A percentile compares a stretch with the other conserved stretches of the same genome.
Conservation (phyloP, 768 basidiomycete genomes). For the Exsudoporus frostii region DNA sequence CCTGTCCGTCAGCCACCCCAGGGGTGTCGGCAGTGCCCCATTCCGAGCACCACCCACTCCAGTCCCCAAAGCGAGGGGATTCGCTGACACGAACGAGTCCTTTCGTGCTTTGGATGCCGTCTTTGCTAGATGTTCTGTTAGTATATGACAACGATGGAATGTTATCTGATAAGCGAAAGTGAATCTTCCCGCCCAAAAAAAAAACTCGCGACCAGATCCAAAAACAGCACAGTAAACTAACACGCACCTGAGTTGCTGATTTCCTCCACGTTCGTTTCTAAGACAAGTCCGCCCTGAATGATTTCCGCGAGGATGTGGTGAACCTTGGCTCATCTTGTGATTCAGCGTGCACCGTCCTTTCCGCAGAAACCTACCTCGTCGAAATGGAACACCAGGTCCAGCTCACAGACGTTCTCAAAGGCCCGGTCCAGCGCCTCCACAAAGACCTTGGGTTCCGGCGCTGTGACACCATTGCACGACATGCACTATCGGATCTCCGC, state of each 20-base stretch:
- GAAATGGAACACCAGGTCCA: constrained; percentile 98
- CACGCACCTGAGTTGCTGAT: constrained; percentile 67
- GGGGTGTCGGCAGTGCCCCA: constrained; percentile 61
- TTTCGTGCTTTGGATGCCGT: constrained; percentile 67
- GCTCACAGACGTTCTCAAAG: constrained; percentile 97
- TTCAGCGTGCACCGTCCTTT: background rate
- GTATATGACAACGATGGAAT: background rate
- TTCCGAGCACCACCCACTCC: constrained; percentile 57
- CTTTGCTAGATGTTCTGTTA: constrained; percentile 49
- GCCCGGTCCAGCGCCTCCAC: constrained; percentile 94
- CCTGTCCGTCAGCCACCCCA: constrained; percentile 78
- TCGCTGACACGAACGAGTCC: constrained; percentile 77
- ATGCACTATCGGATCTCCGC: constrained; percentile 15
- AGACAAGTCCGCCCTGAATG: constrained; percentile 92
- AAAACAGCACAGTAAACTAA: background rate
- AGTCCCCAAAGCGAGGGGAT: constrained; percentile 74
- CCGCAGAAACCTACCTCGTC: constrained; percentile 67
- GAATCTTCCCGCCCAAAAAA: background rate
- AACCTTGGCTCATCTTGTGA: constrained; percentile 42
- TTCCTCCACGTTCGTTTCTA: constrained; percentile 92
- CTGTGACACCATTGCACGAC: background rate
- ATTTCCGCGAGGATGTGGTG: constrained; percentile 96
- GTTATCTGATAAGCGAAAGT: background rate
- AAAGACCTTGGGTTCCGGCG: constrained; percentile 58
- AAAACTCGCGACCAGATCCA: too few relatives aligned